Evolutionary conservation across 805 yeast genomes (phyloP), one percentile per base, ranked within the genome.

Genomic region (Hanseniaspora pseudoguilliermondii): DNA sequence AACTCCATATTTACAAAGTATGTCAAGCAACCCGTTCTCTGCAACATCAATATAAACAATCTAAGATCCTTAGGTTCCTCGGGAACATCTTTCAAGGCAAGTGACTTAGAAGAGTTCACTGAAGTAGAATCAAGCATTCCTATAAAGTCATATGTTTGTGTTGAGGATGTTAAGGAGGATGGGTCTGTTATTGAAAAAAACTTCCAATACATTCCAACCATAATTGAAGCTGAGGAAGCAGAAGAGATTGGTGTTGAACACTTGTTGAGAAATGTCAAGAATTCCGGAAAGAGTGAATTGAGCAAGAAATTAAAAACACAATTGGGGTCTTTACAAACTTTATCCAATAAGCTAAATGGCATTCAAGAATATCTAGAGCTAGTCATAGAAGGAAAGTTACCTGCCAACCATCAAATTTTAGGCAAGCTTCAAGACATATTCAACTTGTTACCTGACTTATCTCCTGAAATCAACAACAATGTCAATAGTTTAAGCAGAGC

Each of bases 181-280:
- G 98, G 98, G 21, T 80, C 96, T 1, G 81, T 90, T 5, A 86
- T 95, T 9, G 95, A 88, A 66, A 84, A 84, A 71, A 89, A 97
- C 3, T 93, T 93, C 72, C 80, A 86, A 48, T 98, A 93, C 69
- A 81, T 91, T 34, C 96, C 97, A 11, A 86, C 96, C 15, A 75
- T 80, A 32, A 88, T 95, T 60, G 91, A 86, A 67, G 99, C 99
- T 3, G 98, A 93, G 67, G 99, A 93, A 68, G 98, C 98, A 10
- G 99, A 93, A 71, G 99, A 93, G 71, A 93, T 93, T 62, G 99
- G 98, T 59, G 99, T 93, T 15, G 99, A 93, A 69, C 99, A 93
- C 68, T 72, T 93, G 59, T 72, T 93, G 58, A 82, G 97, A 65
- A 98, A 93, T 65, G 88, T 89, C 25, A 81, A 97, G 64, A 97